Percentiles rank a stretch among this genome's conserved stretches.
Evolutionary conservation across 2,329 filamentous ascomycete species (phyloP).

Genomic region (Calycina herbarum): DNA sequence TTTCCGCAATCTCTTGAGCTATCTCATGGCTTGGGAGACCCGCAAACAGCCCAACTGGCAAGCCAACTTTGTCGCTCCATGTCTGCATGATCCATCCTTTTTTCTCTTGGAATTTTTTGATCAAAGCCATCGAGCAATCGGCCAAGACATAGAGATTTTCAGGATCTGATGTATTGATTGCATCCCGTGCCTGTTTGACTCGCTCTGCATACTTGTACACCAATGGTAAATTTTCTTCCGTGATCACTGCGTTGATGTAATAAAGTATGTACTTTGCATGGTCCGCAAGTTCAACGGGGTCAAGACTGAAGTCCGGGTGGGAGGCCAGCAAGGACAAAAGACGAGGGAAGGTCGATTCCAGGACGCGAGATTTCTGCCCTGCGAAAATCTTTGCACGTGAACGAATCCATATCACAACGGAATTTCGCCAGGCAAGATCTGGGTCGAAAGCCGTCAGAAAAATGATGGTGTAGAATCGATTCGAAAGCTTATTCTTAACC

Average conservation of each 20-base stretch:
- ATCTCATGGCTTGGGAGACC: conserved; percentile 73
- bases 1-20: conserved; percentile 83
- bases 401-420: conserved; percentile 84
- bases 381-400: conserved; percentile 71
- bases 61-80: conserved; percentile 75
- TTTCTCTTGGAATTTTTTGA: conserved; percentile 82
- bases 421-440: conserved; percentile 66
- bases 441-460: conserved; percentile 94
- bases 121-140: conserved; percentile 79
- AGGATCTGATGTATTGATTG: conserved; percentile 65
- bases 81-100: conserved; percentile 85
- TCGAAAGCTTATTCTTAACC: conserved; percentile 65
- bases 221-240: conserved; percentile 80
- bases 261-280: conserved; percentile 88
- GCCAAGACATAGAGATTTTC: conserved; percentile 82
- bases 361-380: conserved; percentile 58
- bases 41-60: conserved; percentile 78
- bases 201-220: conserved; percentile 92
- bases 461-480: conserved; percentile 83
- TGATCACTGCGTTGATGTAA: conserved; percentile 80
- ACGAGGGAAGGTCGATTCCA: conserved; percentile 81
- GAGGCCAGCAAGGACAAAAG: conserved; percentile 87
- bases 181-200: conserved; percentile 86
- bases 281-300: conserved; percentile 69
- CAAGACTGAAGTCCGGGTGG: conserved; percentile 80